Evolutionary conservation across 208 protist species (phyloP).

Genomic region (Borovskyia barvae): DNA sequence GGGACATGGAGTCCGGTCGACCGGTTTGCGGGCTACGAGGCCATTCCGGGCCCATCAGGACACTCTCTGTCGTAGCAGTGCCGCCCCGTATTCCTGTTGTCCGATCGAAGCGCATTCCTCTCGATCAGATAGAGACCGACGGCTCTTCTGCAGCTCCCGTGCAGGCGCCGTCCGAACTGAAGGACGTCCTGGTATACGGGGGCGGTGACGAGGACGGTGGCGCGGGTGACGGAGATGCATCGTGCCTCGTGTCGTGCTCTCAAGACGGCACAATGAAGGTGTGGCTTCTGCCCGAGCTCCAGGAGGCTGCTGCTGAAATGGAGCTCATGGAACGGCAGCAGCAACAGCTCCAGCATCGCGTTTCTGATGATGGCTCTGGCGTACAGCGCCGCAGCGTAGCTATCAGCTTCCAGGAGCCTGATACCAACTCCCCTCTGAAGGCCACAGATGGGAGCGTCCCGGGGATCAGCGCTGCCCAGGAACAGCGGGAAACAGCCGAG

Average conservation of each 20-base stretch:
- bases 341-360: slow-evolving; percentile 38
- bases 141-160: not conserved
- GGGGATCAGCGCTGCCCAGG: not conserved
- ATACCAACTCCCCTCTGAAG: not conserved
- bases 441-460: slow-evolving; percentile 13
- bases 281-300: slow-evolving; percentile 65
- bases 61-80: slow-evolving; percentile 29
- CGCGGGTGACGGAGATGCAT: slow-evolving; percentile 6
- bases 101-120: slow-evolving; percentile 4
- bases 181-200: slow-evolving; percentile 38
- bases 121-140: not conserved
- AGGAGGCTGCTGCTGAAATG: slow-evolving; percentile 39
- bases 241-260: slow-evolving; percentile 54
- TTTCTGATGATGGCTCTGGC: not conserved
- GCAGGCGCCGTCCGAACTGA: slow-evolving; percentile 11
- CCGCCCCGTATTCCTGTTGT: slow-evolving; percentile 16
- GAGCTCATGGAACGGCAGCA: slow-evolving; percentile 26
- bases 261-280: slow-evolving; percentile 59
- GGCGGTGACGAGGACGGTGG: slow-evolving; percentile 22
- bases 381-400: slow-evolving; percentile 22
- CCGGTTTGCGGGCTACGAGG: slow-evolving; percentile 61
- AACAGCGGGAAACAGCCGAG: slow-evolving; percentile 1
- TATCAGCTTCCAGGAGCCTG: slow-evolving; percentile 51
- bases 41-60: slow-evolving; percentile 61
- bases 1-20: slow-evolving; percentile 53